Base-by-base conservation (phyloP, 2,329 filamentous ascomycete species). In the Venturia aucupariae region DNA sequence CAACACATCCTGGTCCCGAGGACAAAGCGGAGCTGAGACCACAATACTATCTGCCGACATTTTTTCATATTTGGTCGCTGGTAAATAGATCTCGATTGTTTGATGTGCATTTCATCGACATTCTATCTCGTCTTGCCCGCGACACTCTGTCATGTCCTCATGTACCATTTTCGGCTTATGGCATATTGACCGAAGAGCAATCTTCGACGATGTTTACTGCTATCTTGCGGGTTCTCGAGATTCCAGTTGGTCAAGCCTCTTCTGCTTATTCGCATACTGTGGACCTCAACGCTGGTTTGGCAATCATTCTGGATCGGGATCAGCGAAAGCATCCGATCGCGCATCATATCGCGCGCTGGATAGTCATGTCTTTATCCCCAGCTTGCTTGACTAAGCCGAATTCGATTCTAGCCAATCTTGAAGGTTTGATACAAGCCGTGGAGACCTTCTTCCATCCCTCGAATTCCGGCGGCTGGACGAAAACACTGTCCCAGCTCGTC, bases 391-490 rank as follows among this genome's bases (percentile, higher is more conserved):
- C 90, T 51, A 81, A 85, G n/a, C 82, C 88, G 38, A 87, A 88
- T 64, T 97, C 92, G 0, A 85, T 96, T 54, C 77, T 99, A 70
- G 85, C 88, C 41, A 90, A 90, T 68, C 82, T 99, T 5, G 93
- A 99, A 74, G 93, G 90, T 0, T 81, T 99, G 62, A 89, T 99
- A 69, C 90, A 97, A 74, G 94, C 92, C 2, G 89, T 97, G 59
- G 94, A 99, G 75, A 99, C 94, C 0, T 99, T 99, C 76, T 99
- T 97, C 80, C 94, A 99, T 71, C 94, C 94, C 2, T 99, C 94
- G 2, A 99, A 99, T 74, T 90, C 93, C 62, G 94, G 94, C 17
- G 80, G 80, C 17, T 99, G 94, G 94, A 96, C 93, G 1, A 91
- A 86, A 70, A 89, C 93, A 68, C 79, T 99, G 54, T 89, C 92